phyloP scores from a whole-genome alignment of 805 yeast species.

The Starmerella vitae region DNA sequence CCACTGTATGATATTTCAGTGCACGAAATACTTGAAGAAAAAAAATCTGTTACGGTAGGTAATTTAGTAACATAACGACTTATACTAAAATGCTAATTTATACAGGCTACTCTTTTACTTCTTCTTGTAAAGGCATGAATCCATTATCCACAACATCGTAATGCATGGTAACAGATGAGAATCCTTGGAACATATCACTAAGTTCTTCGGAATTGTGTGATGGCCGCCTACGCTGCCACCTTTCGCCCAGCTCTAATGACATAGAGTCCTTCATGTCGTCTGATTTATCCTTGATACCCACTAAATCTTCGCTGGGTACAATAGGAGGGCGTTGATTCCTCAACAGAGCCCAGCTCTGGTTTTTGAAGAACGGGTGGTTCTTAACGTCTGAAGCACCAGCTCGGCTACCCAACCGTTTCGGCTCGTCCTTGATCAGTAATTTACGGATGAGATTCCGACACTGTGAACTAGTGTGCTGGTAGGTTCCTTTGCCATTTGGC shows the following conservation, averaged over 20 bases:
- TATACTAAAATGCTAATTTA: too few species aligned
- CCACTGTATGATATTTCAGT: too few species aligned
- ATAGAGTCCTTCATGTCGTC: conserved; percentile 15
- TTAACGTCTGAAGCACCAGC: conserved; percentile 94
- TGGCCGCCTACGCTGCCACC: conserved; percentile 19
- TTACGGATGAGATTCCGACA: conserved; percentile 74
- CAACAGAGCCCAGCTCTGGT: conserved; percentile 86
- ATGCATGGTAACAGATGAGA: conserved; percentile 22
- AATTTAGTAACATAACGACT: too few species aligned
- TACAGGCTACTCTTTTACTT: too few species aligned
- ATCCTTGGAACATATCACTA: conserved; percentile 20
- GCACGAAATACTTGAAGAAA: too few species aligned
- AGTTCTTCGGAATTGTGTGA: conserved; percentile 17
- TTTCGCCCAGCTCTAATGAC: conserved; percentile 22
- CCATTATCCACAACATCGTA: conserved; percentile 16
- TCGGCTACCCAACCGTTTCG: conserved; percentile 75
- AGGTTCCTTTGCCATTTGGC: conserved; percentile 26
- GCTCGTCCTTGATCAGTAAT: conserved; percentile 75
- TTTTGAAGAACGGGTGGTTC: conserved; percentile 80
- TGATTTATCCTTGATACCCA: conserved; percentile 1
- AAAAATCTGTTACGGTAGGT: too few species aligned
- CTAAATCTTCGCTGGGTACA: conserved; percentile 56
- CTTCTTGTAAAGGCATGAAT: conserved; percentile 8
- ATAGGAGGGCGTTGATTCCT: conserved; percentile 91
- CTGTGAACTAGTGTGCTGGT: conserved; percentile 48